These are phyloP conservation scores for Iberis pinnata DNA, from an alignment of 345 rosid genomes.

Conservation along the genomic window DNA sequence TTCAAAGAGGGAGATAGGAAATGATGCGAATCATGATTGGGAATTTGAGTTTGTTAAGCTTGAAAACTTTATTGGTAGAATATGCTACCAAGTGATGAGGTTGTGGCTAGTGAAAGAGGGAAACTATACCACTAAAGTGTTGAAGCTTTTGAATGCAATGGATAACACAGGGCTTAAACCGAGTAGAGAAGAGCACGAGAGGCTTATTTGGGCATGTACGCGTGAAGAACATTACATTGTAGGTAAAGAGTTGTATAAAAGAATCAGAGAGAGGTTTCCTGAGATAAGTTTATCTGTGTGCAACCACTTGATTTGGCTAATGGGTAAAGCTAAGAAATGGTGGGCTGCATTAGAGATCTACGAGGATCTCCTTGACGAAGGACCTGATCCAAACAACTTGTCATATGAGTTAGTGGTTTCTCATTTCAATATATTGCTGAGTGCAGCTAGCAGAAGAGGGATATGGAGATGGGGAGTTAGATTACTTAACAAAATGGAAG, in stretches of 20 bases:
- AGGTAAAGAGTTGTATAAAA: constrained; percentile 63
- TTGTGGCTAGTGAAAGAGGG: constrained; percentile 64
- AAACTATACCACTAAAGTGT: constrained; percentile 43
- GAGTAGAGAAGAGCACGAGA: constrained; percentile 56
- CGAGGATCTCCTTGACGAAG: constrained; percentile 78
- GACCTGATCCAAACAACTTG: constrained; percentile 77
- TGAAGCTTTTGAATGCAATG: constrained; percentile 63
- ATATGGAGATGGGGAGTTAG: constrained; percentile 87
- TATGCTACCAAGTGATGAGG: constrained; percentile 81
- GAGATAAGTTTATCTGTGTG: constrained; percentile 78
- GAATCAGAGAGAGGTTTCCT: constrained; percentile 52
- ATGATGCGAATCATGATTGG: constrained; percentile 43
- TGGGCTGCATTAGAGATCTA: constrained; percentile 94
- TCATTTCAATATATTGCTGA: constrained; percentile 62
- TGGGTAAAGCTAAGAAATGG: constrained; percentile 96
- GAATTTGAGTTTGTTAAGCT: constrained; percentile 54
- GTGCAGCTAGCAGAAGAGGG: constrained; percentile 72
- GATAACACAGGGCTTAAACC: constrained; percentile 52
- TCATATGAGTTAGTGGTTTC: constrained; percentile 65
- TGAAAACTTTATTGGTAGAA: constrained; percentile 53
- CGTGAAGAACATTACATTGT: constrained; percentile 64
- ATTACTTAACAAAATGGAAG: constrained; percentile 80
- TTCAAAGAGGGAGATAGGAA: constrained; percentile 49
- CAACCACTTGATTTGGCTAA: constrained; percentile 89
- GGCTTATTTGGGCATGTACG: constrained; percentile 89